These are phyloP conservation scores for Pichia kluyveri DNA, from an alignment of 805 yeast genomes.

Conservation along the genomic window DNA sequence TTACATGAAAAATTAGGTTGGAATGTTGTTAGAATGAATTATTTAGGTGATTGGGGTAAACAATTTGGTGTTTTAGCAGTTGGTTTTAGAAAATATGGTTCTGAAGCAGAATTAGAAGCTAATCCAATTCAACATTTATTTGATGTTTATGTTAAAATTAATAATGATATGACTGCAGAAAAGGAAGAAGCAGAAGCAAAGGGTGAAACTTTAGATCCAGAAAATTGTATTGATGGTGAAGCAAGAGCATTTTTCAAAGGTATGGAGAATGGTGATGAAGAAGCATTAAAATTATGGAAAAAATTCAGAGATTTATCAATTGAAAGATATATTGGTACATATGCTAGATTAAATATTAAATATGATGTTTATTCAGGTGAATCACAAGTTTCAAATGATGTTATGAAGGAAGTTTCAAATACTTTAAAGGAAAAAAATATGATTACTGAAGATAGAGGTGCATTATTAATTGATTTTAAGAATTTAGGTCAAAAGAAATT, in stretches of 20 bases:
- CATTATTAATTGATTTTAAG: conserved; percentile 76
- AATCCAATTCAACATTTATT: conserved; percentile 94
- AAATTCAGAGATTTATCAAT: conserved; percentile 88
- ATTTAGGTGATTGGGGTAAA: conserved; percentile 99
- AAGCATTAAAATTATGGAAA: conserved; percentile 70
- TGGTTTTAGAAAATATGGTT: conserved; percentile 82
- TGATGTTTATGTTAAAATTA: conserved; percentile 84
- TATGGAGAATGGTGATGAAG: conserved; percentile 91
- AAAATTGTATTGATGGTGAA: conserved; percentile 55
- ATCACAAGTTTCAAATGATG: conserved; percentile 76
- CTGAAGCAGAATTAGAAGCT: conserved; percentile 53
- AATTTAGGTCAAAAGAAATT: conserved; percentile 74
- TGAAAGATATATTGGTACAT: conserved; percentile 75
- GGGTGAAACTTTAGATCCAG: conserved; percentile 39
- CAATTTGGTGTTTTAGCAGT: conserved; percentile 95
- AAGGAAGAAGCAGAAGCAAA: conserved; percentile 43
- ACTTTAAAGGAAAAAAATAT: conserved; percentile 58
- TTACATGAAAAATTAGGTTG: conserved; percentile 86
- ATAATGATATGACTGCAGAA: conserved; percentile 63
- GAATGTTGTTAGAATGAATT: conserved; percentile 88
- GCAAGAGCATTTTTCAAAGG: conserved; percentile 82
- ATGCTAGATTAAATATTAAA: conserved; percentile 82
- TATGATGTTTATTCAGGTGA: conserved; percentile 93
- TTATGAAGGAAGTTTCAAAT: conserved; percentile 58
- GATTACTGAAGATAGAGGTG: conserved; percentile 84